phyloP scores from a whole-genome alignment of 2,329 filamentous ascomycete species.

The Phialophora macrospora region DNA sequence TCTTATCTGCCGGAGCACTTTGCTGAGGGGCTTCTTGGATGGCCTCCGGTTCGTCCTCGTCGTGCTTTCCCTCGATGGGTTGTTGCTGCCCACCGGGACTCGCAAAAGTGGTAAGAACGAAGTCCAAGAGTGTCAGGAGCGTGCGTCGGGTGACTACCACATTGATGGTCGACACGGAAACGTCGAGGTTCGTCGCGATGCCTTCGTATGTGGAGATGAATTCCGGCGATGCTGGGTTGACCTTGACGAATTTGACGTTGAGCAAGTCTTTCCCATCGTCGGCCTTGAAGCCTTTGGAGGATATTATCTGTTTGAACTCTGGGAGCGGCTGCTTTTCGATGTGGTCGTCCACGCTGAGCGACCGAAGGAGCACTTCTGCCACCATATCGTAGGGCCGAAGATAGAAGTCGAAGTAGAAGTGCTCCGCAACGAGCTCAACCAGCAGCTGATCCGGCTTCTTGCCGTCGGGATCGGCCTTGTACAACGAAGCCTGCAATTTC shows the following conservation, averaged over 20 bases:
- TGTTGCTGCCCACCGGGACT: slow-evolving; percentile 55
- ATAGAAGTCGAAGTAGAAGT: slow-evolving; percentile 86
- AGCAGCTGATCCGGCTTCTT: slow-evolving; percentile 75
- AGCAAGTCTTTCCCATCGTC: slow-evolving; percentile 81
- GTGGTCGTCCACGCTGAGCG: slow-evolving; percentile 89
- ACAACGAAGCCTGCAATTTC: slow-evolving; percentile 89
- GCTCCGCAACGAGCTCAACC: slow-evolving; percentile 87
- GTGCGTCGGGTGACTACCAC: slow-evolving; percentile 92
- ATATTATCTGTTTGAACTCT: slow-evolving; percentile 98
- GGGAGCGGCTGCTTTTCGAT: slow-evolving; percentile 82
- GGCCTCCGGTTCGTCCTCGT: slow-evolving; percentile 46
- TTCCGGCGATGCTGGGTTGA: slow-evolving; percentile 89
- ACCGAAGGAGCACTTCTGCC: slow-evolving; percentile 85
- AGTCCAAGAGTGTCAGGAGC: slow-evolving; percentile 88
- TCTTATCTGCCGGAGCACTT: slow-evolving; percentile 63
- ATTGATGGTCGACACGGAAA: slow-evolving; percentile 93
- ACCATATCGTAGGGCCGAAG: slow-evolving; percentile 90
- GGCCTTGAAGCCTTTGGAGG: slow-evolving; percentile 74
- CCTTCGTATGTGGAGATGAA: slow-evolving; percentile 91
- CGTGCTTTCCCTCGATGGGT: slow-evolving; percentile 45
- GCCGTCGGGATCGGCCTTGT: slow-evolving; percentile 79
- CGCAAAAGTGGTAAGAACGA: slow-evolving; percentile 90
- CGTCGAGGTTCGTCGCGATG: slow-evolving; percentile 89
- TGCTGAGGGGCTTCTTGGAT: slow-evolving; percentile 27
- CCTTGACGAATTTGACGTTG: slow-evolving; percentile 83